A percentile compares a stretch with the other conserved stretches of the same genome.
Evolutionary conservation across 345 rosid genomes (phyloP).

Genomic region (Gossypium stocksii): DNA sequence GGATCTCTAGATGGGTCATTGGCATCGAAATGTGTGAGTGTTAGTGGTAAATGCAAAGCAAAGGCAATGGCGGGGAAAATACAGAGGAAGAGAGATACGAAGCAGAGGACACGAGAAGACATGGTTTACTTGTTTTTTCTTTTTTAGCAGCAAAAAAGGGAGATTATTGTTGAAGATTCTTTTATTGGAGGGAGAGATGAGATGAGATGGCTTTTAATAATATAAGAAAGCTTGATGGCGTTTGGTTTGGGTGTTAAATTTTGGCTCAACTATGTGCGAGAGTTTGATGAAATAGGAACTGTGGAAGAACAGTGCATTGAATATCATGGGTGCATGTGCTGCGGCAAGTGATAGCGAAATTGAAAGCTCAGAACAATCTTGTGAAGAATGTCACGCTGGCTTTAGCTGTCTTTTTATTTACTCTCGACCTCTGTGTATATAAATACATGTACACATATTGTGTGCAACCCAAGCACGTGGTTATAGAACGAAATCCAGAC

Average conservation of each 20-base stretch:
- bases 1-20: slow-evolving; percentile 20
- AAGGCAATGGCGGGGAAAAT: slow-evolving; percentile 7
- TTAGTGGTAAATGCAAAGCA: slow-evolving; percentile 22
- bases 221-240: not conserved
- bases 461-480: not conserved
- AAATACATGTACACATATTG: not conserved
- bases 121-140: not conserved
- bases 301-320: not conserved
- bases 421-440: not conserved
- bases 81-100: slow-evolving; percentile 17
- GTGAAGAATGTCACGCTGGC: not conserved
- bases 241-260: slow-evolving; percentile 9
- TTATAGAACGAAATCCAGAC: not conserved
- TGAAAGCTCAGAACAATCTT: not conserved
- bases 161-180: not conserved
- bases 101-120: slow-evolving; percentile 12
- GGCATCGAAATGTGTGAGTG: slow-evolving; percentile 14
- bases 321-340: not conserved
- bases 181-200: not conserved
- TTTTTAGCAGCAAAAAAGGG: not conserved
- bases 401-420: not conserved
- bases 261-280: slow-evolving; percentile 1
- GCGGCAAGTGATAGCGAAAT: not conserved
- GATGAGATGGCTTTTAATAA: not conserved
- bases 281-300: not conserved